Base-by-base conservation (phyloP, 306 rosid genomes). In the Cicer cuneatum region DNA sequence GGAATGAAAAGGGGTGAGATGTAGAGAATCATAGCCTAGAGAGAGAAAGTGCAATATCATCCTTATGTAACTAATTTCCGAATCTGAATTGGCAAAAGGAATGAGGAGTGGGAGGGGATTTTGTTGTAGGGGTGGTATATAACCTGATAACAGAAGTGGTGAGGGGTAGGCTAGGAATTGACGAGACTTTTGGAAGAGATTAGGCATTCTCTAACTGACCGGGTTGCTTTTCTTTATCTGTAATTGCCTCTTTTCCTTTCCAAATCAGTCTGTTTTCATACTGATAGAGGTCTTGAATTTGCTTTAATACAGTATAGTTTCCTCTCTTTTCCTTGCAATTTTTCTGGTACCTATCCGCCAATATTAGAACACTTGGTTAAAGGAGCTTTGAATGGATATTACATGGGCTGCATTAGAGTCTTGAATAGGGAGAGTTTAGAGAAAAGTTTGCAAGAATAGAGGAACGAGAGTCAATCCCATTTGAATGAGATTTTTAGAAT, bases 31-130 rank as follows among this genome's bases (percentile, higher is more conserved):
- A 39, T 63, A 63, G 48, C 35, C 48, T 39, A 39, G 43, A 61
- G 54, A 49, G 19, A n/a, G 66, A 59, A 13, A 10, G 38, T 59
- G 67, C 24, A 61, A 61, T 61, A 37, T 61, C 64, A 57, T 57
- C 64, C 41, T 29, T 14, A 38, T 14, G 47, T 61, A 37, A 37
- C 46, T 12, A 59, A 61, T 37, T 37, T 45, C 46, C 14, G 13
- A 37, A n/a, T 60, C 24, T 14, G 47, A 37, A 33, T 11, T 58
- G 64, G 41, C 40, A 58, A 48, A 51, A 60, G 66, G 19, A 49
- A 8, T 48, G 54, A 48, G 53, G 21, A 35, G 46, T 7, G 45
- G 14, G 66, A 61, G 10, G 37, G 14, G 46, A 8, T 37, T 38
- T n/a, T 61, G 45, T 37, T 61, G 66, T 59, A 11, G 42, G 0